Evolutionary conservation across 2,329 filamentous ascomycete genomes (phyloP).

Genomic region (Dryadomyces quercivorus): DNA sequence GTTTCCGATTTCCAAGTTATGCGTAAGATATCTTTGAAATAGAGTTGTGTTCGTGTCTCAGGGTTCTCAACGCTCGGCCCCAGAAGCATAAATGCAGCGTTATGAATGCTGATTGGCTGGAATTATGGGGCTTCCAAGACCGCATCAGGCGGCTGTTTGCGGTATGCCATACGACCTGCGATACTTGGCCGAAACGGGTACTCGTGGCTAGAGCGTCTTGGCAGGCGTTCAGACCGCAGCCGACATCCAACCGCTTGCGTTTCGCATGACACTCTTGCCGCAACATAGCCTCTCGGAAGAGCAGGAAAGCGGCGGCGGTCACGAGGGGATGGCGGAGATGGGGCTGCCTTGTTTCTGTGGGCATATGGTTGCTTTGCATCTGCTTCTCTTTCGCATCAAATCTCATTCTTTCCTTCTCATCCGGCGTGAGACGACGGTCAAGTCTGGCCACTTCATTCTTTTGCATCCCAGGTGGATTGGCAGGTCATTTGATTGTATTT

Average conservation of each 20-base stretch:
- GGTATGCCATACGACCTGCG: no score
- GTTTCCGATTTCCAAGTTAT: neutral
- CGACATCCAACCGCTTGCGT: slow-evolving; percentile 9
- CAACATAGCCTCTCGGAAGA: neutral
- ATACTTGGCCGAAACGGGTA: no score
- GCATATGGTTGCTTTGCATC: no score
- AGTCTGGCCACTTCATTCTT: neutral
- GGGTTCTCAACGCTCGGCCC: neutral
- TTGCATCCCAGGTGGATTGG: neutral
- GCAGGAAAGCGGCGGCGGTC: neutral
- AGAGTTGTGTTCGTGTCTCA: neutral
- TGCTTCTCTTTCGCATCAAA: no score
- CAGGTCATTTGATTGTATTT: neutral
- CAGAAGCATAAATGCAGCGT: neutral
- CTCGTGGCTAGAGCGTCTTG: neutral
- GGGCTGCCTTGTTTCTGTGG: no score
- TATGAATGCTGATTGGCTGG: neutral
- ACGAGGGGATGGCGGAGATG: neutral
- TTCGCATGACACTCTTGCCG: slow-evolving; percentile 5
- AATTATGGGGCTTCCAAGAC: neutral
- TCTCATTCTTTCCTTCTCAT: neutral
- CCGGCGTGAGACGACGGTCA: neutral
- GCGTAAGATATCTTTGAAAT: neutral
- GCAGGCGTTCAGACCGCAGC: neutral
- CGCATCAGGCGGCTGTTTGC: neutral